phyloP scores from a whole-genome alignment of 2,329 filamentous ascomycete species.

The Byssochlamys sp. region DNA sequence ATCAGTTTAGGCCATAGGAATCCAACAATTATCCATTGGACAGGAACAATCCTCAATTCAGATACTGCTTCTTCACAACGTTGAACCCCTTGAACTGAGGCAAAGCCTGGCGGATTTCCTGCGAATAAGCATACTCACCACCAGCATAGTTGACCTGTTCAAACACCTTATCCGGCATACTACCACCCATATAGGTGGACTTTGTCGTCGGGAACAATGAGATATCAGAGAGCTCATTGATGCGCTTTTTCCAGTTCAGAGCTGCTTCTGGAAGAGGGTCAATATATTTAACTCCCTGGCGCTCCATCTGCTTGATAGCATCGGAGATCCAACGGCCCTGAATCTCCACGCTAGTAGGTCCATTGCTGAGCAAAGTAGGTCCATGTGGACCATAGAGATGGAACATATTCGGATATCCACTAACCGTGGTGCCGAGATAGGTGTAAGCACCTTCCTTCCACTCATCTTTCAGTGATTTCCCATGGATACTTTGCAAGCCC shows the following conservation, averaged over 20 bases:
- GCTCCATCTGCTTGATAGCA: conserved; percentile 41
- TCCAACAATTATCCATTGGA: not conserved
- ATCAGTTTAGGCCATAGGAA: not conserved
- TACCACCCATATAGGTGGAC: conserved; percentile 50
- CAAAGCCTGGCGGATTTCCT: conserved; percentile 13
- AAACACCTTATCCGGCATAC: conserved; percentile 45
- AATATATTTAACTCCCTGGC: conserved; percentile 41
- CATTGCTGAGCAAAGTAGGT: conserved; percentile 48
- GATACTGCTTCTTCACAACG: conserved; percentile 6
- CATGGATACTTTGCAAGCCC: conserved; percentile 21
- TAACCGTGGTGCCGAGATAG: conserved; percentile 33
- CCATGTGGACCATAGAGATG: conserved; percentile 47
- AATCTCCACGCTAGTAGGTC: conserved; percentile 44
- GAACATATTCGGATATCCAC: conserved; percentile 41
- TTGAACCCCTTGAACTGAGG: conserved; percentile 12
- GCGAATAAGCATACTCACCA: conserved; percentile 13
- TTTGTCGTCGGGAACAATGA: conserved; percentile 41
- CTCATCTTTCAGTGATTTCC: conserved; percentile 21
- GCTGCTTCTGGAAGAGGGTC: conserved; percentile 41
- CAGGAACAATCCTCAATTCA: not conserved
- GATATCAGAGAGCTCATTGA: conserved; percentile 36
- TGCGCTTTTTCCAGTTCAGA: conserved; percentile 41
- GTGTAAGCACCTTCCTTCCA: conserved; percentile 28
- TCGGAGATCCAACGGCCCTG: conserved; percentile 50
- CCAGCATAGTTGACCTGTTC: conserved; percentile 43